Conservation (phyloP, 139 green algal species). For the Spirogloea muscicola region DNA sequence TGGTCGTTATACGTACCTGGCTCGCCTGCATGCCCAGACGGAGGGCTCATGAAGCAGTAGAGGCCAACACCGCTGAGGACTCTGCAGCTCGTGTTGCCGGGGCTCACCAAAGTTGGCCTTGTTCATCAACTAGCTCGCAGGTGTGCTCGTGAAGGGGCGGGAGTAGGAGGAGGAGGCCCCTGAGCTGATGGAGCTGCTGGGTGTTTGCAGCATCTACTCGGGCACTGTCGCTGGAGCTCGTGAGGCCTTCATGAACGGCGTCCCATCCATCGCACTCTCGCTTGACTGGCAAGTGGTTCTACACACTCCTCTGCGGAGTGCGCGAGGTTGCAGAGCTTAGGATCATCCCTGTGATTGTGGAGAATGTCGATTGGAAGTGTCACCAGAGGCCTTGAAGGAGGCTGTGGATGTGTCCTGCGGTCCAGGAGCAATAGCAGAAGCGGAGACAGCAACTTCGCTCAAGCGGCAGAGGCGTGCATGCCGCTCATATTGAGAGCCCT, state of each 20-base stretch:
- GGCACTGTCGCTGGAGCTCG: conserved; percentile 7
- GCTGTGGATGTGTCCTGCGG: not conserved
- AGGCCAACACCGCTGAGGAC: no score
- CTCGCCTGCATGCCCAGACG: no score
- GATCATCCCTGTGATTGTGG: not conserved
- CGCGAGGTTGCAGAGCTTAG: not conserved
- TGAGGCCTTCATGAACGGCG: conserved; percentile 15
- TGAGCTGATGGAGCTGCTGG: no score
- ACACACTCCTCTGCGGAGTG: not conserved
- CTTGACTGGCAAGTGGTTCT: conserved; percentile 6
- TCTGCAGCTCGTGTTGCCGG: no score
- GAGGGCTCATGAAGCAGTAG: no score
- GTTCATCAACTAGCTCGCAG: no score
- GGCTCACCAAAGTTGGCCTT: no score
- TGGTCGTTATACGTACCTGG: no score
- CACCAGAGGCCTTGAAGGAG: not conserved
- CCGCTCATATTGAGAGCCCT: not conserved
- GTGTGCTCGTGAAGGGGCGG: no score
- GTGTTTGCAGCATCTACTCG: conserved; percentile 14
- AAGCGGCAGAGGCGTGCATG: conserved; percentile 15
- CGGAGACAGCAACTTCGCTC: conserved; percentile 1
- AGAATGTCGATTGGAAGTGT: not conserved
- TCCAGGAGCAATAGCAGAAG: not conserved
- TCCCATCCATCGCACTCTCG: conserved; percentile 18
- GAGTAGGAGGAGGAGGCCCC: no score